Evolutionary conservation across 2,329 filamentous ascomycete genomes (phyloP), one percentile per base, ranked within the genome.

Genomic region (Phaeosphaeria sp.): DNA sequence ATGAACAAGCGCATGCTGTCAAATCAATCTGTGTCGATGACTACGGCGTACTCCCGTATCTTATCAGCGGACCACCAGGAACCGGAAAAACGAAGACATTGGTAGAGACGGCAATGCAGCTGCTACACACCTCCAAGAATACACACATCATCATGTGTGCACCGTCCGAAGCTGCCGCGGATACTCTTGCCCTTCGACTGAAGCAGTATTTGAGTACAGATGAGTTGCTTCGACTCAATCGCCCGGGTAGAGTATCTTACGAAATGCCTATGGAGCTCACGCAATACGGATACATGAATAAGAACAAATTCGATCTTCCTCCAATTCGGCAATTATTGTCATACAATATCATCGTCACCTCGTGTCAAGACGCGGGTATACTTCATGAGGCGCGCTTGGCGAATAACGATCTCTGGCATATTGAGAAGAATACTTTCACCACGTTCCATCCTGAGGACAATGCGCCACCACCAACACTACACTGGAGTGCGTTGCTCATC

Each of bases 41-140:
- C 15, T 83, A 81, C 66, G 82, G 82, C 6, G 69, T 64, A 15
- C 60, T 83, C 6, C 81, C 81, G 2, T 83, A 79, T 59, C 71
- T 83, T 10, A 80, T 84, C 18, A 79, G 77, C 7, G 82, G 82
- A 0, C 81, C 82, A 10, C 81, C 82, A 11, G 82, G 82, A n/a
- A 83, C 81, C 6, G 82, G 82, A 0, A 84, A 84, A 64, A 84
- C 82, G 9, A 83, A 83, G 57, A 83, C 81, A 2, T 63, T 83
- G 1, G 80, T 83, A 18, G 82, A 83, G 64, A 73, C 74, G 51
- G 77, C 80, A 10, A 62, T 79, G 57, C 72, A 76, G 46, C 56
- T 76, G 1, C 61, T 74, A 4, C 59, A 72, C 1, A 63, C 60
- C 2, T 64, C 65, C 1, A 22, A 58, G 0, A 53, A 63, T 9